Evolutionary conservation across 2,329 filamentous ascomycete genomes (phyloP), one percentile per base, ranked within the genome.

Genomic region (Hypoxylon sp.): DNA sequence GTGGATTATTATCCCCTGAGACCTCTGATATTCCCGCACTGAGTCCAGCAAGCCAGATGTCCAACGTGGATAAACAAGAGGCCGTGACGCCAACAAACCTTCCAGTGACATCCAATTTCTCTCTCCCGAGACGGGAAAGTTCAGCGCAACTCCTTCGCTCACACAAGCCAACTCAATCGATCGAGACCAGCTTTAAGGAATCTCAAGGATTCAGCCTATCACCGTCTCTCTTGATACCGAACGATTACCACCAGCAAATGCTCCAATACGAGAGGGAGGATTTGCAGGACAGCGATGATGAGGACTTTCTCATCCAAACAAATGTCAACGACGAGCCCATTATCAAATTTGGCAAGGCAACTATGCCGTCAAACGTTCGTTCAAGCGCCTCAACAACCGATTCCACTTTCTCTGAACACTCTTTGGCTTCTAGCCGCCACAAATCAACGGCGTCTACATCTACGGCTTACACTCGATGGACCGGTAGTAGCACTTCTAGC

Each of bases 201-300:
- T 84, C 84, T 0, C 85, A 89, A 61, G 86, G 85, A 13, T 89
- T 89, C 73, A 83, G 81, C 45, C 77, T 90, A 34, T 90, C 88
- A 6, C 88, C 89, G 0, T 86, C 86, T 2, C 80, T 90, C n/a
- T 81, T 90, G 53, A 88, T 90, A 58, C 88, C 89, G 11, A 78
- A 81, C 50, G 88, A 91, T 56, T 89, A 85, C 70, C 83, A 86
- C 57, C 82, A 85, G 67, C 83, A 88, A 71, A 85, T 89, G 81
- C 75, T 85, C 43, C 74, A 78, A 11, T 79, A 79, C 41, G 82
- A 83, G 59, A 63, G 69, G 55, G 71, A 72, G 10, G 73, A 77
- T 30, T 67, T 74, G n/a, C 68, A 72, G 51, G 77, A 79, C 19
- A 73, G 76, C 11, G 73, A 75, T 25, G 77, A 79, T 50, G 74